Percentiles rank a stretch among this genome's conserved stretches.
These are phyloP conservation scores for Suillus americanus DNA, from an alignment of 768 basidiomycete species.

Conservation along the genomic window DNA sequence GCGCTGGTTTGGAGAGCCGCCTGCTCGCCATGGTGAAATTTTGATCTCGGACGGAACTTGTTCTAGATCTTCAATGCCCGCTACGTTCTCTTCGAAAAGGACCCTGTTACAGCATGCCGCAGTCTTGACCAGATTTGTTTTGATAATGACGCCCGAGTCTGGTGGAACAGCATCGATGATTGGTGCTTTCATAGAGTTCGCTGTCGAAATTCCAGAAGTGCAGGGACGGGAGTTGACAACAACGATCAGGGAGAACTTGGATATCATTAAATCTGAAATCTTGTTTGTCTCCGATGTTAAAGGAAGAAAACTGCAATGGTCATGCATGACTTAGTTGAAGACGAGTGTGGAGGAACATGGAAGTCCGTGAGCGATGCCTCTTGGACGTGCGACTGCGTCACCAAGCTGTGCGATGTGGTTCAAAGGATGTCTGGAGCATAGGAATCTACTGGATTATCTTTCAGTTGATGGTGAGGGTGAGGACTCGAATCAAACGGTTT, in stretches of 20 bases:
- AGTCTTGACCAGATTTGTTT: conserved; percentile 4
- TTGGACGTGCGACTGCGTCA: conserved; percentile 7
- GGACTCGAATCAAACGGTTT: conserved; percentile 11
- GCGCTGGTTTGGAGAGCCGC: not conserved
- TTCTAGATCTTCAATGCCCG: conserved; percentile 1
- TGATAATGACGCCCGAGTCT: not conserved
- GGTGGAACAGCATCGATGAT: not conserved
- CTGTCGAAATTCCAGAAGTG: not conserved
- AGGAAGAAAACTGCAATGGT: not conserved
- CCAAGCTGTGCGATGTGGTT: conserved; percentile 15
- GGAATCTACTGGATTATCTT: no score
- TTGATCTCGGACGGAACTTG: conserved; percentile 7
- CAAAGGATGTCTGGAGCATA: no score
- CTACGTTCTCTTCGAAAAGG: conserved; percentile 12
- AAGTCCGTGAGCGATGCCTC: not conserved
- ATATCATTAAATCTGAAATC: no score
- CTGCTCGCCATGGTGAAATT: not conserved
- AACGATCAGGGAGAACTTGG: no score
- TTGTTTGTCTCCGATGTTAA: not conserved
- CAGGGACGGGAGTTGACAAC: not conserved
- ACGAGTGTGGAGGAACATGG: not conserved
- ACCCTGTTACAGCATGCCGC: conserved; percentile 8
- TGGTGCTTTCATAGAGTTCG: not conserved
- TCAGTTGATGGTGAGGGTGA: no score
- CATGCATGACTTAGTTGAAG: not conserved